phyloP scores from a whole-genome alignment of 2,329 filamentous ascomycete species.

The Cordyceps militaris region DNA sequence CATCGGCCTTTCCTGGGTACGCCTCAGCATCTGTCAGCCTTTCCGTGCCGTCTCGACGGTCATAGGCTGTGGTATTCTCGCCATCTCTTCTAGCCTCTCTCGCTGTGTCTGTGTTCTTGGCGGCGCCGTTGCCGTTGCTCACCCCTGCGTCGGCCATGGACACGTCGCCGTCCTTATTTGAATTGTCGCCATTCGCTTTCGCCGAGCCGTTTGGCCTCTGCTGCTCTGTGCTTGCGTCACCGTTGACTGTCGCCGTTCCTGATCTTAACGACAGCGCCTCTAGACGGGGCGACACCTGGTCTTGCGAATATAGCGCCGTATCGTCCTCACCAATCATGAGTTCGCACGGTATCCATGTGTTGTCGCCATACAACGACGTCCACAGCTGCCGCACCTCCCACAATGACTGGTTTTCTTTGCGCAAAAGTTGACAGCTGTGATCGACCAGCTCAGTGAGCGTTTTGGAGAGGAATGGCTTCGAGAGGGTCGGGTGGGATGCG shows the following conservation, averaged over 20 bases:
- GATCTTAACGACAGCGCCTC: conserved; percentile 24
- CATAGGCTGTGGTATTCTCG: neutral
- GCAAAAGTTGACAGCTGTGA: conserved; percentile 63
- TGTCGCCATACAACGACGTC: conserved; percentile 67
- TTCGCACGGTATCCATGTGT: conserved; percentile 57
- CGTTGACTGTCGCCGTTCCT: conserved; percentile 15
- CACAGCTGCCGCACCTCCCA: conserved; percentile 70
- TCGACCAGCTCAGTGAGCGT: conserved; percentile 64
- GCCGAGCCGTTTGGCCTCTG: conserved; percentile 14
- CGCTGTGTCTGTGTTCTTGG: conserved; percentile 16
- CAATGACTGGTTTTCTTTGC: conserved; percentile 65
- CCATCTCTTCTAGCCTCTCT: conserved; percentile 16
- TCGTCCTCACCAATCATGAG: conserved; percentile 51
- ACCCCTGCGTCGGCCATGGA: conserved; percentile 25
- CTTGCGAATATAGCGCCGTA: conserved; percentile 45
- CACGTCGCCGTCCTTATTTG: conserved; percentile 20
- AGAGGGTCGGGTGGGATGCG: conserved; percentile 65
- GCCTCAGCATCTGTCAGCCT: too few species aligned
- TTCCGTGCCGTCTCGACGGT: neutral
- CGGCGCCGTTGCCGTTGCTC: conserved; percentile 10
- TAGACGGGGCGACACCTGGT: conserved; percentile 34
- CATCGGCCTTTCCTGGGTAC: neutral
- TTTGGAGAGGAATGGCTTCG: conserved; percentile 65
- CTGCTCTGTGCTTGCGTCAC: conserved; percentile 14
- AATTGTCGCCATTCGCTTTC: conserved; percentile 11